phyloP scores from a whole-genome alignment of 257 asterid species.

The Nicotiana obtusifolia region DNA sequence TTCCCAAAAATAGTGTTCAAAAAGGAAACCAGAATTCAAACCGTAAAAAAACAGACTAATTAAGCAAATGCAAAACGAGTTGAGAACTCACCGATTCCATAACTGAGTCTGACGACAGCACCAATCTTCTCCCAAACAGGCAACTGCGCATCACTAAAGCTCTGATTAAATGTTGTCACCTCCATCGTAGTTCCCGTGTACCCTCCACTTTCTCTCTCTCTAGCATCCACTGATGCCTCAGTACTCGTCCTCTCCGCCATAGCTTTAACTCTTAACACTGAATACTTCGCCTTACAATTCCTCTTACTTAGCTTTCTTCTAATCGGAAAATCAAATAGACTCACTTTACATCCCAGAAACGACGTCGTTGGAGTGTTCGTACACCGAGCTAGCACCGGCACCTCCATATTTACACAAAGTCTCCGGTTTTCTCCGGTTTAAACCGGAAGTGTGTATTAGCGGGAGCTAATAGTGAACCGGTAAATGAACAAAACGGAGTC shows the following conservation, averaged over 20 bases:
- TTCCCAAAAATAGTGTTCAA: neutral
- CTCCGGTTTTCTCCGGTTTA: neutral
- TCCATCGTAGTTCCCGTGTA: constrained; percentile 65
- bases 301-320: constrained; percentile 16
- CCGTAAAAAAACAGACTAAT: no score
- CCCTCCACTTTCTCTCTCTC: constrained; percentile 36
- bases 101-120: constrained; percentile 84
- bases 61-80: neutral
- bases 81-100: constrained; percentile 73
- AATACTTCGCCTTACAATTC: constrained; percentile 12
- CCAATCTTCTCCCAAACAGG: constrained; percentile 97
- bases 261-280: constrained; percentile 20
- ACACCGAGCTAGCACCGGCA: constrained; percentile 46
- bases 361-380: constrained; percentile 36
- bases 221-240: constrained; percentile 10
- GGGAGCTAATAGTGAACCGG: neutral
- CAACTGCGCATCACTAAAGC: constrained; percentile 58
- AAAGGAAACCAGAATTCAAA: neutral
- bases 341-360: constrained; percentile 26
- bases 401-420: constrained; percentile 32
- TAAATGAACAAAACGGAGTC: neutral
- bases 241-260: constrained; percentile 25
- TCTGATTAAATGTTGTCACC: constrained; percentile 77
- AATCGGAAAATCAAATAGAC: constrained; percentile 23
- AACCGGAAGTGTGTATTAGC: neutral